A percentile compares a stretch with the other conserved stretches of the same genome.
Evolutionary conservation across 2,329 filamentous ascomycete genomes (phyloP).

Genomic region (Setomelanomma holmii): DNA sequence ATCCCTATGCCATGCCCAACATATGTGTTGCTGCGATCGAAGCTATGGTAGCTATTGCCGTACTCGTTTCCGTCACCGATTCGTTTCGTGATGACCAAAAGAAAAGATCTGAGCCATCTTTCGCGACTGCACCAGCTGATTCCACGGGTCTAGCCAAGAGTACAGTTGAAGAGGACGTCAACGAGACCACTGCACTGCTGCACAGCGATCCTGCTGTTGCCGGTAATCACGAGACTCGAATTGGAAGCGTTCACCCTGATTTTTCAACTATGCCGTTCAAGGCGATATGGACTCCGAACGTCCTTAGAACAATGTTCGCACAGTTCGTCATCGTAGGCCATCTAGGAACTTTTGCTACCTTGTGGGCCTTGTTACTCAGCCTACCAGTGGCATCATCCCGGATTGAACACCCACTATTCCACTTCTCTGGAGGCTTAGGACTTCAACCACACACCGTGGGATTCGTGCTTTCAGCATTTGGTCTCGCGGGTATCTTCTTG

Average conservation of each 20-base stretch:
- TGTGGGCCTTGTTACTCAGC: conserved; percentile 54
- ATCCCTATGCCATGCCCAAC: conserved; percentile 72
- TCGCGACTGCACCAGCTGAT: not conserved
- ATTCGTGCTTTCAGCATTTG: conserved; percentile 51
- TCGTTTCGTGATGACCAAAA: conserved; percentile 29
- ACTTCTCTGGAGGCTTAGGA: not conserved
- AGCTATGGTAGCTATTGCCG: conserved; percentile 48
- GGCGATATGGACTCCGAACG: conserved; percentile 52
- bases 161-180: not conserved
- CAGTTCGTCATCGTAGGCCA: conserved; percentile 51
- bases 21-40: conserved; percentile 67
- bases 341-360: conserved; percentile 52
- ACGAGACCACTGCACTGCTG: not conserved
- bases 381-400: conserved; percentile 38
- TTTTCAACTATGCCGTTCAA: conserved; percentile 42
- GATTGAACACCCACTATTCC: conserved; percentile 44
- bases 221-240: not conserved
- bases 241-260: not conserved
- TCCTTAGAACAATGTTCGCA: conserved; percentile 48
- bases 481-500: conserved; percentile 48
- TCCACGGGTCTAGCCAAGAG: not conserved
- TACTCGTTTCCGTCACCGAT: conserved; percentile 69
- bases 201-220: not conserved
- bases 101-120: not conserved
- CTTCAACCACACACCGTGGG: conserved; percentile 42